Conservation (phyloP, 208 protist species). For the Borovskyia barvae region DNA sequence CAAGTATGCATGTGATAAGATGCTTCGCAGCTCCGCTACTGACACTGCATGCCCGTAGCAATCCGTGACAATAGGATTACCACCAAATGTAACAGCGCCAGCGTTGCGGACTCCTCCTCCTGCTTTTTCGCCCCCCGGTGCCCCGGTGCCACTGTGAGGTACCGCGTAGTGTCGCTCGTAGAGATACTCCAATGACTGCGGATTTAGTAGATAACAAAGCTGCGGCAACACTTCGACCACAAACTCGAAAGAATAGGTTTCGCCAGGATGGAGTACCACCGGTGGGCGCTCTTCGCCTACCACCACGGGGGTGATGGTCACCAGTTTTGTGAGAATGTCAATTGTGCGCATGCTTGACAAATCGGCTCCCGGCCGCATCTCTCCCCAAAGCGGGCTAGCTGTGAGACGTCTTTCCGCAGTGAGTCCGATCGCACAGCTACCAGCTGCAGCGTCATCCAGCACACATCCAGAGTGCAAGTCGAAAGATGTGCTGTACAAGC, state of each 20-base stretch:
- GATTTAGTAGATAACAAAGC: constrained; percentile 64
- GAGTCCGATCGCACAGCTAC: not conserved
- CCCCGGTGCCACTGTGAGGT: constrained; percentile 11
- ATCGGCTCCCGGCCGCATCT: constrained; percentile 42
- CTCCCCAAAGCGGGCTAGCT: constrained; percentile 32
- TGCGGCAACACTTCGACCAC: constrained; percentile 72
- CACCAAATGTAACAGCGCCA: constrained; percentile 12
- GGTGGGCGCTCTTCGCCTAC: constrained; percentile 50
- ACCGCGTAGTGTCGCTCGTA: constrained; percentile 44
- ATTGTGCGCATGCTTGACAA: constrained; percentile 46
- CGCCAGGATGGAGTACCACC: constrained; percentile 50
- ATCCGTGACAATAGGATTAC: constrained; percentile 23
- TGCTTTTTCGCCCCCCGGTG: not conserved
- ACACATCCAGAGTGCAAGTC: constrained; percentile 67
- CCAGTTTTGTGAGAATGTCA: constrained; percentile 47
- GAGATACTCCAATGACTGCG: constrained; percentile 54
- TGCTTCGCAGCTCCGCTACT: constrained; percentile 41
- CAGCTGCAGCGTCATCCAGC: constrained; percentile 13
- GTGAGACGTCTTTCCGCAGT: constrained; percentile 15
- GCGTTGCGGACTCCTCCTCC: constrained; percentile 1
- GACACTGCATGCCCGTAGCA: constrained; percentile 32
- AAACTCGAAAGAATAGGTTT: constrained; percentile 81
- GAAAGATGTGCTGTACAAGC: constrained; percentile 49
- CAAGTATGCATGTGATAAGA: constrained; percentile 48
- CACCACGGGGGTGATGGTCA: constrained; percentile 68